Conservation (phyloP, 331 rosid species). For the Spiraea crenata region DNA sequence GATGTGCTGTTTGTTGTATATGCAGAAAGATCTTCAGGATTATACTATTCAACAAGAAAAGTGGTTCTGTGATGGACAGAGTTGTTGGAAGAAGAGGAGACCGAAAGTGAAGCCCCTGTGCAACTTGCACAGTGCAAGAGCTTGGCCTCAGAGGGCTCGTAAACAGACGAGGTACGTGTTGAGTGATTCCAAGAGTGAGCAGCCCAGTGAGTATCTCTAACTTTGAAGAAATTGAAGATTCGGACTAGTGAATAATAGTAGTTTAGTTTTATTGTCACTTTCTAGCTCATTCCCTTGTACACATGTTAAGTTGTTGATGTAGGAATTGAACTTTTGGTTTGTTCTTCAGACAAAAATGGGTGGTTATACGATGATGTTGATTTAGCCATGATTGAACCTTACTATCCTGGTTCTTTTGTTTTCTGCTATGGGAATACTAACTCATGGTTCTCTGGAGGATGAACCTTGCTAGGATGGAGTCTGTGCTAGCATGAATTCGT, state of each 20-base stretch:
- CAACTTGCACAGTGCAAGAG: too few relatives aligned
- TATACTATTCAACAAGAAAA: slow-evolving; percentile 72
- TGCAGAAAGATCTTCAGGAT: too few relatives aligned
- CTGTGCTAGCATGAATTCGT: too few relatives aligned
- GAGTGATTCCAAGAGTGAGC: slow-evolving; percentile 71
- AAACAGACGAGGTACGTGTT: slow-evolving; percentile 40
- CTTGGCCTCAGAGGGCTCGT: slow-evolving; percentile 65
- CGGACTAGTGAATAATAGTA: slow-evolving; percentile 39
- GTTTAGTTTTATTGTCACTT: neutral
- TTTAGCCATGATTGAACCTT: too few relatives aligned
- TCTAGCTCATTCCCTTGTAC: slow-evolving; percentile 12
- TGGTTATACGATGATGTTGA: too few relatives aligned
- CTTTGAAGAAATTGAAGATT: slow-evolving; percentile 44
- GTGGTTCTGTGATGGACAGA: slow-evolving; percentile 58
- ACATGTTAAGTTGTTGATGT: neutral
- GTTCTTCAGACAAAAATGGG: too few relatives aligned
- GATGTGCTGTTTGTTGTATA: too few relatives aligned
- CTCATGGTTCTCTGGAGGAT: too few relatives aligned
- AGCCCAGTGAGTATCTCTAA: slow-evolving; percentile 45
- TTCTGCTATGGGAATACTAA: too few relatives aligned
- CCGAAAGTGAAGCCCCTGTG: slow-evolving; percentile 35
- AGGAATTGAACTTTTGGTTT: too few relatives aligned
- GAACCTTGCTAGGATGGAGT: too few relatives aligned
- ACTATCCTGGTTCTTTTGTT: too few relatives aligned
- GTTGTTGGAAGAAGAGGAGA: slow-evolving; percentile 32